Percentiles rank a stretch among this genome's conserved stretches.
phyloP scores from a whole-genome alignment of 2,329 filamentous ascomycete species.

The Alternaria rosae region DNA sequence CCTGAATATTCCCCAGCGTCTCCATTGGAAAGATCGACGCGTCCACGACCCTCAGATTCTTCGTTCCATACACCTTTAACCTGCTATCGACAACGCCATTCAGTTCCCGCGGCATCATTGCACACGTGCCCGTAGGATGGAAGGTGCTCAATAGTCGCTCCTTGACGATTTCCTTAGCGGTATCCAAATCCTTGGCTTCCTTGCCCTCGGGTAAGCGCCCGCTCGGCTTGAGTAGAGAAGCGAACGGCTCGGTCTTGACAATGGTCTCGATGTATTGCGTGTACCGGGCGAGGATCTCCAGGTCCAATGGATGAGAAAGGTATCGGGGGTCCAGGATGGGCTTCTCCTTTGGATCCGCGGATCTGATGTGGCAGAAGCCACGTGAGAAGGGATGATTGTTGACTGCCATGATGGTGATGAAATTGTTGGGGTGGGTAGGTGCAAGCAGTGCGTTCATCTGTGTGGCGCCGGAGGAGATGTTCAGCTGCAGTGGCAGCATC shows the following conservation, averaged over 20 bases:
- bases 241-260: neutral
- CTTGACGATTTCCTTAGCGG: neutral
- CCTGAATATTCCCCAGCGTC: conserved; percentile 1
- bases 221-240: neutral
- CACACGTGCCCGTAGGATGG: neutral
- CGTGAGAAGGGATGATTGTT: neutral
- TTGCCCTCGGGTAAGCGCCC: neutral
- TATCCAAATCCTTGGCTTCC: neutral
- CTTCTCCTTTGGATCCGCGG: neutral
- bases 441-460: neutral
- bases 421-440: neutral
- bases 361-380: neutral
- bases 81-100: neutral
- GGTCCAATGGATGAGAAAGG: neutral
- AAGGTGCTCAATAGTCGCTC: neutral
- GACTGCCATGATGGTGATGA: neutral
- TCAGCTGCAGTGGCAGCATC: neutral
- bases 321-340: neutral
- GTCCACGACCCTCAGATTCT: neutral
- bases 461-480: neutral
- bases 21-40: conserved; percentile 1
- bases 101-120: neutral
- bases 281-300: neutral
- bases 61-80: neutral
- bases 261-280: neutral